Base-by-base conservation (phyloP, 176 grass and related monocot species). In the Carex kokanica region DNA sequence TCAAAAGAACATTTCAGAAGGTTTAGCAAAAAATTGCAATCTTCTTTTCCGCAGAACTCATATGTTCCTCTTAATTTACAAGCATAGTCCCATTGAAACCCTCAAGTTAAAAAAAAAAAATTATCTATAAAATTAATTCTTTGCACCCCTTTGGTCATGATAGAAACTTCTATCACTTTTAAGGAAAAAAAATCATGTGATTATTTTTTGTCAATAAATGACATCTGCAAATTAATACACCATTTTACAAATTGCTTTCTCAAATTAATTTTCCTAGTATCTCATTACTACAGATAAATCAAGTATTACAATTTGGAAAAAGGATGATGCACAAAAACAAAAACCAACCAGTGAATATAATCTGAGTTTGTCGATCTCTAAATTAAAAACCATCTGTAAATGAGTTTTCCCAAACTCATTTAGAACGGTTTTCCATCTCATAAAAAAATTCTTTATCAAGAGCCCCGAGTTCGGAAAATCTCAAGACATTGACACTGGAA, bases 191-290 rank as follows among this genome's bases (percentile, higher is more conserved):
- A 54, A 56, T 15, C 14, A 32, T 21, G 12, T 8, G 5, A 56
- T 18, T 56, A 55, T 17, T 77, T 4, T 16, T 31, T 16, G 3
- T 5, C 13, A 51, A 52, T 27, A 78, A 18, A 1, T 56, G 24
- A 55, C 73, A 78, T 32, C 24, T 17, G 23, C 7, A 40, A 43
- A 71, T 71, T 45, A 15, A 56, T 56, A 53, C 51, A 78, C 47
- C 14, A 54, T 78, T 78, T 54, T 8, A 53, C 36, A 74, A 52
- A 27, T 74, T 74, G n/a, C 71, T 74, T 52, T 53, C 5, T 74
- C 18, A 27, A 53, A 74, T 7, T 27, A 74, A 25, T 53, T 74
- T 20, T 52, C 12, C 21, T 27, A 51, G 8, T 21, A 74, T 74
- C 64, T 68, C 8, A 15, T 6, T 21, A 12, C 18, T 24, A 4